Base-by-base conservation (phyloP, 2,329 filamentous ascomycete genomes). In the Pseudopyricularia cyperi region DNA sequence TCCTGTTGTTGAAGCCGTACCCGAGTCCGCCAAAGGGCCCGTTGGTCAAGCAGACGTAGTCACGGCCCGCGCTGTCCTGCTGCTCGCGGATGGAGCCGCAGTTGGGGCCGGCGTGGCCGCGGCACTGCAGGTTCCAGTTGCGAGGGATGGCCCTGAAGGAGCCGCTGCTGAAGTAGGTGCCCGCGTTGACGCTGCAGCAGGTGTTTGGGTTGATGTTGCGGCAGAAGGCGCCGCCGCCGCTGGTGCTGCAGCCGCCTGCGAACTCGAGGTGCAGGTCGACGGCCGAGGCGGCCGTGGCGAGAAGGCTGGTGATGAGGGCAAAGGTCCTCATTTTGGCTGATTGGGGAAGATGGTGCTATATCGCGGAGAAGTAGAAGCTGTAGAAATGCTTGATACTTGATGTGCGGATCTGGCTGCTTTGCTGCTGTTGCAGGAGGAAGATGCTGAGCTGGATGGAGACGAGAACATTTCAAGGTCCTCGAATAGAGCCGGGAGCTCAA, bases 1-100 rank as follows among this genome's bases (percentile, higher is more conserved):
- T 51, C 49, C 11, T 44, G 39, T 28, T 33, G 28, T 33, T 44
- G 49, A 51, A 51, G 28, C 35, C 35, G 39, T 51, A 51, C 7
- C 39, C 39, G 37, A 8, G 4, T 8, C 49, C 49, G n/a, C 35
- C 26, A n/a, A 44, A 51, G 3, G 37, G 49, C 7, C 49, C 35
- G 26, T 17, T 28, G 35, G 19, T n/a, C 35, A 51, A 24, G 49
- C 49, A 51, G 26, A 51, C 42, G 30, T 22, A 33, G 49, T 11
- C 17, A 4, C 35, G 26, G 26, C 39, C 39, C 24, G 22, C 11
- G 49, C 28, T 46, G 35, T 26, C 26, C 49, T 33, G n/a, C 22
- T 17, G 22, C 24, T 44, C 34, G 22, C 17, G 17, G 24, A 46
- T 7, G 8, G 15, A 2, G 35, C 32, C 26, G 49, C 49, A 51